phyloP scores from a whole-genome alignment of 208 protist species.

The Crithidia fasciculata region DNA sequence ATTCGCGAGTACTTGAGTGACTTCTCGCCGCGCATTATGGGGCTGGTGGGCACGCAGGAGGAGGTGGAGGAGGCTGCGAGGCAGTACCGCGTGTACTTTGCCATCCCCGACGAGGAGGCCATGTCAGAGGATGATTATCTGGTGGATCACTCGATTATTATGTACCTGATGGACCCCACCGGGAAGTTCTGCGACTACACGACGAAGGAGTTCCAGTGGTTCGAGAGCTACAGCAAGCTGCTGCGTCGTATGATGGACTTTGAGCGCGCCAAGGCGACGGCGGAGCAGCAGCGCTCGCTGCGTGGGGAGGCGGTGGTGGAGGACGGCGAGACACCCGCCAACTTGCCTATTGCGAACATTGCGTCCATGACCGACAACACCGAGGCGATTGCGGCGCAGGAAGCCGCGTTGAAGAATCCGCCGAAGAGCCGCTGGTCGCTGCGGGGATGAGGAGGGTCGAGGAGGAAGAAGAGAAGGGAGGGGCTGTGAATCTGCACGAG shows the following conservation, averaged over 20 bases:
- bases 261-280: slow-evolving; percentile 49
- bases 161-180: slow-evolving; percentile 92
- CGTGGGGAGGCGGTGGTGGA: slow-evolving; percentile 27
- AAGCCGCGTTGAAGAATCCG: slow-evolving; percentile 34
- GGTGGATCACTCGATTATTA: slow-evolving; percentile 96
- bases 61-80: slow-evolving; percentile 80
- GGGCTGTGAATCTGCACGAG: neutral
- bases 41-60: slow-evolving; percentile 89
- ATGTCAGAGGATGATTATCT: slow-evolving; percentile 94
- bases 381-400: slow-evolving; percentile 27
- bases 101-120: slow-evolving; percentile 71
- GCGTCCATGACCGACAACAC: slow-evolving; percentile 59
- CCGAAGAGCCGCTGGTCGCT: slow-evolving; percentile 23
- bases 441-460: neutral
- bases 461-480: slow-evolving; percentile 13
- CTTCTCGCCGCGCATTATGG: slow-evolving; percentile 91
- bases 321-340: slow-evolving; percentile 44
- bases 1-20: slow-evolving; percentile 90
- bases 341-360: slow-evolving; percentile 61
- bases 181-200: slow-evolving; percentile 92
- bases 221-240: slow-evolving; percentile 86
- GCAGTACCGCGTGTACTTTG: slow-evolving; percentile 94
- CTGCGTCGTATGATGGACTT: slow-evolving; percentile 83
- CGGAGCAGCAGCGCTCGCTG: slow-evolving; percentile 31
- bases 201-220: slow-evolving; percentile 88